Conservation (phyloP, 345 rosid species). For the Eucalyptus camaldulensis region DNA sequence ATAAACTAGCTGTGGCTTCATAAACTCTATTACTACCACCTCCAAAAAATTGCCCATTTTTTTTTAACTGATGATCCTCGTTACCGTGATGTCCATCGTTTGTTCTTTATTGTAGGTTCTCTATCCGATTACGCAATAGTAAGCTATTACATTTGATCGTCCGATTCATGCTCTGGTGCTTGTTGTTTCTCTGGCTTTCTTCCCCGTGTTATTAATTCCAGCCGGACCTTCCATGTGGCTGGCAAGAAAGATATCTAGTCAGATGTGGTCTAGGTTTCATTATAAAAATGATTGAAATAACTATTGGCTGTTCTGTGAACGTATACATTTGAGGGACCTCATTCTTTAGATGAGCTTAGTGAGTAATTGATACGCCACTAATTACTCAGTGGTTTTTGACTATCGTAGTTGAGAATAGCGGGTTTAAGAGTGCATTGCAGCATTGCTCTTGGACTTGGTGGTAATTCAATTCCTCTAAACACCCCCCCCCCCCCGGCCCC, state of each 20-base stretch:
- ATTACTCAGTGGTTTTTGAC: slow-evolving; percentile 36
- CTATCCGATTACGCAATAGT: slow-evolving; percentile 78
- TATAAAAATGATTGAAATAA: slow-evolving; percentile 91
- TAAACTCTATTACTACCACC: no score
- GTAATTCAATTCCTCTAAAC: no score
- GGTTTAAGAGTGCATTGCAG: slow-evolving; percentile 19
- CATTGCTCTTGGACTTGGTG: slow-evolving; percentile 14
- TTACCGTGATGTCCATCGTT: neutral
- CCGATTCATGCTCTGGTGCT: slow-evolving; percentile 82
- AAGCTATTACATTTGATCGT: slow-evolving; percentile 93
- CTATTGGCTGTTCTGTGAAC: slow-evolving; percentile 79
- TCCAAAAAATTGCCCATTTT: no score
- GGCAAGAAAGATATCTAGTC: slow-evolving; percentile 79
- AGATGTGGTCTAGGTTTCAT: slow-evolving; percentile 86
- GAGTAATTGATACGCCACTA: neutral
- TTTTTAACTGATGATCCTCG: neutral
- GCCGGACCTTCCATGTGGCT: slow-evolving; percentile 99
- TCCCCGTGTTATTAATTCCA: slow-evolving; percentile 90
- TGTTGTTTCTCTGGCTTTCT: slow-evolving; percentile 70
- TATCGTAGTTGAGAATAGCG: no score
- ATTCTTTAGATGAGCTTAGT: neutral
- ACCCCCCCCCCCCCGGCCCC: rapidly evolving
- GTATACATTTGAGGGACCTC: slow-evolving; percentile 51
- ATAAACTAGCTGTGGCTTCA: no score
- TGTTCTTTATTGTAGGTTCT: slow-evolving; percentile 39